Evolutionary conservation across 2,329 filamentous ascomycete genomes (phyloP), one percentile per base, ranked within the genome.

Genomic region (Monilinia aucupariae): DNA sequence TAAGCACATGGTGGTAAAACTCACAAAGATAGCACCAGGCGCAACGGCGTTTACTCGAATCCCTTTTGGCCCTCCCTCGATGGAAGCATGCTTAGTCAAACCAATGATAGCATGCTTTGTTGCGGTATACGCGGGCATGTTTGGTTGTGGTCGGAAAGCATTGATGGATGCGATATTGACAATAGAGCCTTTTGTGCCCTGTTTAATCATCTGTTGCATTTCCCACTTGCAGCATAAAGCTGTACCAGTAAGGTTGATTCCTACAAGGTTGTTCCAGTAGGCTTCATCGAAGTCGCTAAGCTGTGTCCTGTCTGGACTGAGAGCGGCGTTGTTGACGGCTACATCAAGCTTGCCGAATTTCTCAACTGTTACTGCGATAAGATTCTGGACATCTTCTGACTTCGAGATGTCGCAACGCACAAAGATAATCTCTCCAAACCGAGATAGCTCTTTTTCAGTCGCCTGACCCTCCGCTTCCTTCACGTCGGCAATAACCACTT

Each of bases 331-430:
- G 59, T 85, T 84, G 10, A 80, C 81, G 27, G 81, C 80, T 5
- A 81, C 81, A 66, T 83, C 79, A 15, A 84, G 77, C 59, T 77
- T 78, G 7, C 81, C 82, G 60, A 81, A 80, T 45, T 76, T 75
- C 27, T 74, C 66, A 17, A 83, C 70, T 22, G 78, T 76, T 55
- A n/a, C 6, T n/a, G 37, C 49, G 43, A 61, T 53, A 30, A 61
- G 59, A 27, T 61, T 61, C 8, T 54, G 49, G 13, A 54, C 59
- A 27, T 61, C 59, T 20, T 25, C 49, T 20, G 59, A 54, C n/a
- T 61, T 54, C 15, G 59, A 54, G 15, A 61, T 61, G 39, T 61
- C 59, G 41, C 59, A 61, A 27, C 49, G 59, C 12, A 61, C 50
- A 47, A 54, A 61, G 25, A 30, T 6, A 6, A 61, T 48, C 1